Conservation (phyloP, 2,329 filamentous ascomycete genomes). For the Chrysoporthe deuterocubensis region DNA sequence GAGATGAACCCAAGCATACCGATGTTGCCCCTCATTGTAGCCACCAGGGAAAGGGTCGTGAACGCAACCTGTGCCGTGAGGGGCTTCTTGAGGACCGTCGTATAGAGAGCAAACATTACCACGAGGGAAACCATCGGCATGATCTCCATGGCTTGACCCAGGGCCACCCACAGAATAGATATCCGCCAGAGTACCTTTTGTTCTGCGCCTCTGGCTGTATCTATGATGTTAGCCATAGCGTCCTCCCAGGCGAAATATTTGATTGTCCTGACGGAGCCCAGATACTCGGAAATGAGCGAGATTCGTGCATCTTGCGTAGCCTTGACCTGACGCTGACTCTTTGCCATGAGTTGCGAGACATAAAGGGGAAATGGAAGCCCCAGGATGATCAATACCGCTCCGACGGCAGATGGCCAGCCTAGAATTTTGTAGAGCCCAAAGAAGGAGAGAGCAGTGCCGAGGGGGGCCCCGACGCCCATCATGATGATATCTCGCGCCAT, state of each 20-base stretch:
- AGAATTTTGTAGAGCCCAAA: conserved; percentile 59
- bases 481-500: conserved; percentile 56
- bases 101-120: conserved; percentile 58
- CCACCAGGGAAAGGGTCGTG: conserved; percentile 58
- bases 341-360: conserved; percentile 54
- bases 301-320: conserved; percentile 61
- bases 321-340: conserved; percentile 55
- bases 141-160: conserved; percentile 55
- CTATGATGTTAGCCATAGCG: conserved; percentile 54
- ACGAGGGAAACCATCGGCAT: conserved; percentile 57
- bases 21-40: conserved; percentile 57
- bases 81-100: conserved; percentile 50
- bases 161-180: conserved; percentile 49
- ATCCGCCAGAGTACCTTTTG: conserved; percentile 59
- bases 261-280: conserved; percentile 60
- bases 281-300: conserved; percentile 61
- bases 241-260: conserved; percentile 67
- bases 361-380: conserved; percentile 55
- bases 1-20: conserved; percentile 53
- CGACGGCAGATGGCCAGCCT: conserved; percentile 59
- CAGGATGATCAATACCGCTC: conserved; percentile 51
- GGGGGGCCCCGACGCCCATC: conserved; percentile 49
- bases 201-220: conserved; percentile 53
- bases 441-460: conserved; percentile 52
- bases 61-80: conserved; percentile 62